Percentiles rank a stretch among this genome's conserved stretches.
phyloP scores from a whole-genome alignment of 169 alveolate species.

The Cryptosporidium sp. region DNA sequence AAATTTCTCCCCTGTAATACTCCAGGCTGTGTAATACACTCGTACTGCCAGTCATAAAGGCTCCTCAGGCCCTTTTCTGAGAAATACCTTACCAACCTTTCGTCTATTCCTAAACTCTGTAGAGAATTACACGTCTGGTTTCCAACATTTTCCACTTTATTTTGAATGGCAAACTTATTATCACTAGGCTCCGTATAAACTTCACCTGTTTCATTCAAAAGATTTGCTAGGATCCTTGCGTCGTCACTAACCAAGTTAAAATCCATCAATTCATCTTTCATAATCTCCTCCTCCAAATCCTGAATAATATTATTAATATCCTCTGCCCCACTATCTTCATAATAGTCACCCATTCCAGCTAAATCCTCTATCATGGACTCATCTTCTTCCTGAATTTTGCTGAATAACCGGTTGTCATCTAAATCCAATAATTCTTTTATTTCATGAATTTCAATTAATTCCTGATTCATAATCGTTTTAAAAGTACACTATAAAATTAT shows the following conservation, averaged over 20 bases:
- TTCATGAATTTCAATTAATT: neutral
- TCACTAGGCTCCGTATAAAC: neutral
- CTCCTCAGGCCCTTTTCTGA: constrained; percentile 17
- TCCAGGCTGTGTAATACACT: constrained; percentile 77
- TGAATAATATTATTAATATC: neutral
- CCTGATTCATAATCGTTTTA: neutral
- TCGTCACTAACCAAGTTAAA: neutral
- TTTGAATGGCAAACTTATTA: neutral
- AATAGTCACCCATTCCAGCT: neutral
- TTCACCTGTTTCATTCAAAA: neutral
- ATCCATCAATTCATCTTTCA: neutral
- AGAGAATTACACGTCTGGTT: neutral
- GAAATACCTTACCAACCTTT: constrained; percentile 16
- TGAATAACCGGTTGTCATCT: neutral
- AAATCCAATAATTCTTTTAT: neutral
- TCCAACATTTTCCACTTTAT: neutral
- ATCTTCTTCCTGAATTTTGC: neutral
- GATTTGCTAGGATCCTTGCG: neutral
- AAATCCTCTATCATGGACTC: neutral
- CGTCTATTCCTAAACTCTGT: constrained; percentile 20
- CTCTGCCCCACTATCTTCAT: neutral
- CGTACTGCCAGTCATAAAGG: constrained; percentile 79
- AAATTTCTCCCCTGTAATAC: constrained; percentile 78
- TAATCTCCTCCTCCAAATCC: constrained; percentile 8
- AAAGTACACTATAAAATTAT: neutral